These are phyloP conservation scores for Dillenia turbinata DNA, from an alignment of 164 flowering plant species.

Conservation along the genomic window DNA sequence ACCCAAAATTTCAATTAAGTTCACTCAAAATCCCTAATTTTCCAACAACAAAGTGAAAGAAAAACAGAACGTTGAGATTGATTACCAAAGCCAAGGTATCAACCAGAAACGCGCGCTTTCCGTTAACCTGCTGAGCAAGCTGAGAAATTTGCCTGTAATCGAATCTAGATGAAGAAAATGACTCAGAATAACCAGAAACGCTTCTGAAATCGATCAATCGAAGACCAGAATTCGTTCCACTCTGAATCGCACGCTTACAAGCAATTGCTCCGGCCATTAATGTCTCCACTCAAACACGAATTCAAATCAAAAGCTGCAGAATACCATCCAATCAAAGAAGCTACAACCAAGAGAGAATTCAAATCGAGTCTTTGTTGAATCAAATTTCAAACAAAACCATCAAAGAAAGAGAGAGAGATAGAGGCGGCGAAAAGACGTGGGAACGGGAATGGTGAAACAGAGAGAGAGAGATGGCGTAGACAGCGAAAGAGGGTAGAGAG, in stretches of 20 bases:
- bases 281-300: neutral
- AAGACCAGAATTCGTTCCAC: conserved; percentile 21
- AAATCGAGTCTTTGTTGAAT: conserved; percentile 16
- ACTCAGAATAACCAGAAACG: conserved; percentile 5
- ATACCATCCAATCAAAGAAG: neutral
- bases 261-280: conserved; percentile 21
- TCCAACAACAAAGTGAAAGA: neutral
- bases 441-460: too few relatives aligned
- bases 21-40: neutral
- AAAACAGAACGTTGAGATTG: neutral
- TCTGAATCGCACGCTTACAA: conserved; percentile 28
- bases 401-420: too few relatives aligned
- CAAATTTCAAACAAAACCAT: conserved; percentile 1
- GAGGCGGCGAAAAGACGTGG: too few relatives aligned
- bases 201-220: conserved; percentile 13
- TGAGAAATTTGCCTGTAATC: conserved; percentile 38
- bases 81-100: conserved; percentile 71
- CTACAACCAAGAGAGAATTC: conserved; percentile 3
- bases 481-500: too few relatives aligned
- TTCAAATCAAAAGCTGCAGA: too few relatives aligned
- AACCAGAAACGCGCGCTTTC: conserved; percentile 69
- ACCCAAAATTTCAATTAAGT: too few relatives aligned
- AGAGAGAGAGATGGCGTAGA: too few relatives aligned
- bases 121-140: conserved; percentile 32
- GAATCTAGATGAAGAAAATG: conserved; percentile 9